Evolutionary conservation across 2,329 filamentous ascomycete species (phyloP).

Genomic region (Grosmannia clavigera): DNA sequence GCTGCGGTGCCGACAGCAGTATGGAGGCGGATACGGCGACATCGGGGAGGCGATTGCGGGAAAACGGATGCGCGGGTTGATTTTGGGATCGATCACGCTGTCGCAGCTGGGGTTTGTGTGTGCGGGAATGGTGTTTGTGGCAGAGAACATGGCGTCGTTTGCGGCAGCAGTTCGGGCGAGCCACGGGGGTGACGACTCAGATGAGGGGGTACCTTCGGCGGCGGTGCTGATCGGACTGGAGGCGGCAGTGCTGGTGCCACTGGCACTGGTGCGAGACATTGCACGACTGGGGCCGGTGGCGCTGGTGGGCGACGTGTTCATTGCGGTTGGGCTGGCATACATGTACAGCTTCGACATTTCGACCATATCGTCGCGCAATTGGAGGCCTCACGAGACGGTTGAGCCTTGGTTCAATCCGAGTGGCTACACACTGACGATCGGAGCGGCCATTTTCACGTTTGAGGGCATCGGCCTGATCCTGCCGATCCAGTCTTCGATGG

Average conservation of each 20-base stretch:
- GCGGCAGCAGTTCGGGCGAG: constrained; percentile 42
- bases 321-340: constrained; percentile 56
- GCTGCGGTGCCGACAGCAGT: constrained; percentile 49
- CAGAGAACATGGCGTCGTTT: constrained; percentile 60
- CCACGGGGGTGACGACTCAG: neutral
- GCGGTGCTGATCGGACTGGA: constrained; percentile 53
- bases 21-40: constrained; percentile 63
- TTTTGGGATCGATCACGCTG: constrained; percentile 57
- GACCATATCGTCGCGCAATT: constrained; percentile 38
- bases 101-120: constrained; percentile 72
- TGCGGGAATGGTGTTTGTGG: constrained; percentile 64
- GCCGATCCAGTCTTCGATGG: constrained; percentile 67
- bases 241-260: constrained; percentile 49
- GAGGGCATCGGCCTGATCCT: constrained; percentile 68
- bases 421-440: constrained; percentile 58
- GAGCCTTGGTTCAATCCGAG: constrained; percentile 52
- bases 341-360: constrained; percentile 61
- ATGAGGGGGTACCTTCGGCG: constrained; percentile 20
- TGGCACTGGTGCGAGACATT: constrained; percentile 62
- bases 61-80: constrained; percentile 47
- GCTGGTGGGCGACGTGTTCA: constrained; percentile 59
- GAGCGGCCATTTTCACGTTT: constrained; percentile 65
- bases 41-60: constrained; percentile 56
- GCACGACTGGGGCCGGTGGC: constrained; percentile 59
- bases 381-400: constrained; percentile 43